Evolutionary conservation across 169 alveolate species (phyloP), one percentile per base, ranked within the genome.

Genomic region (Eimeria sp.): DNA sequence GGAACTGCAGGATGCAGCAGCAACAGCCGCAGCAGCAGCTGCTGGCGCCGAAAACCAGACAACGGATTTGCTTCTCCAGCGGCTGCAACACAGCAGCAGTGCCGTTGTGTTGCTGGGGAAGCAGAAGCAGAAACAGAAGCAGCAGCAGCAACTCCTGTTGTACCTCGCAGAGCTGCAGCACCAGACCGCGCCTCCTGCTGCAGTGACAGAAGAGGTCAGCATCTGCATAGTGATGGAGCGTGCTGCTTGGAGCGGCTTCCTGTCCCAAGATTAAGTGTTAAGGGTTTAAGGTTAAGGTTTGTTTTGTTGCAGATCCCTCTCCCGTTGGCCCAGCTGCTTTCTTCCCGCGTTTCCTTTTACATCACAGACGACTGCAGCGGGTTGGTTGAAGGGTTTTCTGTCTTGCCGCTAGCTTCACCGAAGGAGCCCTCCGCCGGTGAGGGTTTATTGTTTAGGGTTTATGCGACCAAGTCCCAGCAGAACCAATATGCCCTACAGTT

Each of bases 1-100:
- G 58, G 72, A 49, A 61, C 40, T 80, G 45, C 89, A 49, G 25
- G 86, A 75, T 51, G 86, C 86, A 75, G 86, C 86, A 75, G 86
- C 86, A 75, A 34, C 89, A 49, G 72, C 89, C 3, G 89, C 72
- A 16, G 65, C 67, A 16, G 92, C 78, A 25, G 70, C 72, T 20
- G 63, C 63, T 54, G 18, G 63, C 63, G 22, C 63, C 18, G 63
- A 54, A 54, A 16, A 54, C 63, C 22, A 16, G 18, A 16, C 63
- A 54, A 16, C 63, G 18, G 63, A 54, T 16, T 16, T 54, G 63
- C 63, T 54, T 9, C 63, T 54, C 5, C 63, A 54, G 63, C 63
- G 63, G 63, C 63, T 54, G 63, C 63, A 54, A 16, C 63, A 54
- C 63, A 54, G 63, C 63, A 54, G 89, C 89, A 51, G 86, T 51